Evolutionary conservation across 2,329 filamentous ascomycete species (phyloP).

Genomic region (Aspergillus sp.): DNA sequence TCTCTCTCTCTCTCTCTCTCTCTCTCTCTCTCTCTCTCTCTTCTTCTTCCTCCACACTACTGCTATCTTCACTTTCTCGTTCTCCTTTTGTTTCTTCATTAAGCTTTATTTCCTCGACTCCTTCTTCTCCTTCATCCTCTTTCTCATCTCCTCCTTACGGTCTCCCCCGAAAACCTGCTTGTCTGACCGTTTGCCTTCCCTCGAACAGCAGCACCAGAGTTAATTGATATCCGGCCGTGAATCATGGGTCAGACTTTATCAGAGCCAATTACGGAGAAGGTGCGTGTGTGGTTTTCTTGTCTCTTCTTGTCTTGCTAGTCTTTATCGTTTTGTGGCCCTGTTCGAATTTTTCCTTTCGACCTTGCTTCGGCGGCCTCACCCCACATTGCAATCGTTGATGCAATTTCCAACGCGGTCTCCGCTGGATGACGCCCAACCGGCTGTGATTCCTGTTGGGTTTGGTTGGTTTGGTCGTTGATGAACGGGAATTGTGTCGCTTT

Average conservation of each 20-base stretch:
- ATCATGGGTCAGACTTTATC: constrained; percentile 98
- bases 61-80: too few species aligned
- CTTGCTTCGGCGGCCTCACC: constrained; percentile 7
- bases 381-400: constrained; percentile 19
- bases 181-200: not conserved
- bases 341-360: not conserved
- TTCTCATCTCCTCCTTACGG: not conserved
- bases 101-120: not conserved
- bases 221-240: constrained; percentile 20
- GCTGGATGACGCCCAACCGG: not conserved
- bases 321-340: constrained; percentile 13
- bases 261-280: constrained; percentile 98
- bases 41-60: not conserved
- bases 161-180: constrained; percentile 1
- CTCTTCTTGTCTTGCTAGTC: constrained; percentile 7
- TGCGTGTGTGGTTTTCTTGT: constrained; percentile 41
- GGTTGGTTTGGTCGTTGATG: constrained; percentile 4
- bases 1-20: constrained; percentile 1
- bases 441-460: not conserved
- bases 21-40: not conserved
- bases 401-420: constrained; percentile 6
- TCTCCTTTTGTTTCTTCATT: too few species aligned
- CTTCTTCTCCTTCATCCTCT: constrained; percentile 8
- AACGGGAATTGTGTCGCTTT: not conserved
- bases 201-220: constrained; percentile 4